A percentile compares a stretch with the other conserved stretches of the same genome.
Evolutionary conservation across 208 protist species (phyloP).

Genomic region (Acanthamoeba sp.): DNA sequence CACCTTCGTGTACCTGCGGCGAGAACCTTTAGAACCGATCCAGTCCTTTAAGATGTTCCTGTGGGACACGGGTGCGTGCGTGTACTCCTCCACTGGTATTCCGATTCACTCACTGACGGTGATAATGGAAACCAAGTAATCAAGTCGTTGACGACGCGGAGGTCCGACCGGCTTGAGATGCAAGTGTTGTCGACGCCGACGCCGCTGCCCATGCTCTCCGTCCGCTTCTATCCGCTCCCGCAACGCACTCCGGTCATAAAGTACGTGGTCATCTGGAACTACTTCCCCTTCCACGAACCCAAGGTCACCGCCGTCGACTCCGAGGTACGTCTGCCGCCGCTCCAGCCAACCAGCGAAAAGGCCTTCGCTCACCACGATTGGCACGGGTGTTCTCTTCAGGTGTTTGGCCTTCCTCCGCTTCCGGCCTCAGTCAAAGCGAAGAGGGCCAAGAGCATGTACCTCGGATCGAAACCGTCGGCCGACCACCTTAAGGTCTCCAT

Average conservation of each 20-base stretch:
- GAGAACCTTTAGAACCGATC: neutral
- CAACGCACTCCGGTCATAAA: neutral
- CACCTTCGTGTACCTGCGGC: neutral
- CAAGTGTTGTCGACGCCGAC: neutral
- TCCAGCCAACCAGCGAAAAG: no score
- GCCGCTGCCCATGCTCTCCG: conserved; percentile 30
- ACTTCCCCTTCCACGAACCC: conserved; percentile 31
- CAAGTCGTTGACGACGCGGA: neutral
- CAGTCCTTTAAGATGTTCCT: conserved; percentile 39
- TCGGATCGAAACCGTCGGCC: neutral
- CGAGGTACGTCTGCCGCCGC: conserved; percentile 14
- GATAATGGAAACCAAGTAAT: neutral
- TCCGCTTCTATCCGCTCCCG: conserved; percentile 9
- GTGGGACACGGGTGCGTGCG: conserved; percentile 1
- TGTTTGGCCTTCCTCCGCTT: neutral
- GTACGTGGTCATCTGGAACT: conserved; percentile 22
- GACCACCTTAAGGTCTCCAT: neutral
- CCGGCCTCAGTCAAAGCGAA: neutral
- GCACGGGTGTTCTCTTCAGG: neutral
- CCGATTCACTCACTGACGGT: no score
- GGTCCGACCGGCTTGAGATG: neutral
- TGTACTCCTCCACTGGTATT: neutral
- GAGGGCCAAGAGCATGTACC: neutral
- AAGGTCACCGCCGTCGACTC: conserved; percentile 43
- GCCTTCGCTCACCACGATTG: neutral